Base-by-base conservation (phyloP, 2,329 filamentous ascomycete species). In the Didymella arachidicola region DNA sequence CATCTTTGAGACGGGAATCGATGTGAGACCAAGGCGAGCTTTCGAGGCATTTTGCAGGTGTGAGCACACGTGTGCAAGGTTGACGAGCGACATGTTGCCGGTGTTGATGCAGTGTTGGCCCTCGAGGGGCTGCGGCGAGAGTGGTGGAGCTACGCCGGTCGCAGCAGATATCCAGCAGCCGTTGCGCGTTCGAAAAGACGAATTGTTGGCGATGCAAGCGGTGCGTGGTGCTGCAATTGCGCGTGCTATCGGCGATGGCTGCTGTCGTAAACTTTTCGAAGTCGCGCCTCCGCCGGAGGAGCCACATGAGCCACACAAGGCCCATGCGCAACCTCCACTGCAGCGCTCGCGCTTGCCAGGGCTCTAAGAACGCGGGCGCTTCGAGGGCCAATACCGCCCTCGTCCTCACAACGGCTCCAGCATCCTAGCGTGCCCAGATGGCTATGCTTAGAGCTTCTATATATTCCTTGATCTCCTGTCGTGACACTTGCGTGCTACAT, bases 11-110 rank as follows among this genome's bases (percentile, higher is more conserved):
- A 89, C 89, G 44, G 89, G 87, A 63, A 97, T 85, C 7, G 92
- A 96, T 30, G 93, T 97, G 49, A 96, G 83, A 66, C 89, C 91
- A 0, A 97, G 87, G 1, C 89, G 88, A n/a, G 91, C 92, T 71
- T 88, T 88, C 56, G 90, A 90, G 66, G 91, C 91, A 82, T 97
- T 97, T 78, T 95, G 91, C 57, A 97, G 84, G 81, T 97, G 93
- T 66, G 92, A 93, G 84, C 91, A 96, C 79, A 93, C 87, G 82
- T 94, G 82, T 70, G 87, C 84, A 64, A 96, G 85, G 78, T 89
- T 87, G 74, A 86, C 82, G 79, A 97, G 85, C 70, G 88, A 91
- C 89, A 92, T 91, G 66, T 60, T 66, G 72, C 67, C 42, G 57
- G 50, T 60, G 61, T 53, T 45, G 53, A 47, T 44, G 45, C 55